Conservation (phyloP, 805 yeast genomes). For the Priceomyces castillae region DNA sequence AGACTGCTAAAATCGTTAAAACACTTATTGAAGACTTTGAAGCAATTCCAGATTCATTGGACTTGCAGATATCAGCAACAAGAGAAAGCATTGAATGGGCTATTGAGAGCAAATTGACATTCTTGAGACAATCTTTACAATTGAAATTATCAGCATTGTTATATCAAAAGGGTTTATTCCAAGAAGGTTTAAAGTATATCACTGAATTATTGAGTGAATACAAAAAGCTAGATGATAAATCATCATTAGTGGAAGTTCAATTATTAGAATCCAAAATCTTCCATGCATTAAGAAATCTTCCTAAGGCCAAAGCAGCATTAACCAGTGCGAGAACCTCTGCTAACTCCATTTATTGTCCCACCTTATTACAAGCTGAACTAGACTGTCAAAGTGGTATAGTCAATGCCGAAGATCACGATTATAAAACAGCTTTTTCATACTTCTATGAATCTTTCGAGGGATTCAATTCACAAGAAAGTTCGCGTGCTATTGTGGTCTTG, state of each 20-base stretch:
- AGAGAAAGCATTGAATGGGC: conserved; percentile 88
- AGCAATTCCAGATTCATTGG: conserved; percentile 56
- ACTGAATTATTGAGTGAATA: conserved; percentile 75
- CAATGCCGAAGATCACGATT: conserved; percentile 96
- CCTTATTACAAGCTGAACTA: conserved; percentile 88
- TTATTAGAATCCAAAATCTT: conserved; percentile 85
- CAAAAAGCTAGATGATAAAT: conserved; percentile 92
- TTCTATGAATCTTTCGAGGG: conserved; percentile 95
- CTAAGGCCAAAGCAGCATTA: conserved; percentile 87
- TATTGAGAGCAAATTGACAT: conserved; percentile 73
- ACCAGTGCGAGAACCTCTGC: conserved; percentile 97
- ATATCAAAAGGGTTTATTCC: conserved; percentile 61
- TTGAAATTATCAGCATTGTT: conserved; percentile 76
- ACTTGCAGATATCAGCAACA: conserved; percentile 69
- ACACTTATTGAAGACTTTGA: conserved; percentile 78
- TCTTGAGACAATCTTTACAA: conserved; percentile 84
- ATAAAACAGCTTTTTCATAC: conserved; percentile 92
- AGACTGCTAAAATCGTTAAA: conserved; percentile 87
- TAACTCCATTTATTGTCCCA: conserved; percentile 93
- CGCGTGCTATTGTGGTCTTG: conserved; percentile 65
- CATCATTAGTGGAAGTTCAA: conserved; percentile 93
- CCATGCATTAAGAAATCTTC: conserved; percentile 85
- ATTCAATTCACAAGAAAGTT: conserved; percentile 65
- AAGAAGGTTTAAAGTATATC: conserved; percentile 70
- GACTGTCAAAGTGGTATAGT: conserved; percentile 94